phyloP scores from a whole-genome alignment of 768 basidiomycete genomes.

The Suillus luteus region DNA sequence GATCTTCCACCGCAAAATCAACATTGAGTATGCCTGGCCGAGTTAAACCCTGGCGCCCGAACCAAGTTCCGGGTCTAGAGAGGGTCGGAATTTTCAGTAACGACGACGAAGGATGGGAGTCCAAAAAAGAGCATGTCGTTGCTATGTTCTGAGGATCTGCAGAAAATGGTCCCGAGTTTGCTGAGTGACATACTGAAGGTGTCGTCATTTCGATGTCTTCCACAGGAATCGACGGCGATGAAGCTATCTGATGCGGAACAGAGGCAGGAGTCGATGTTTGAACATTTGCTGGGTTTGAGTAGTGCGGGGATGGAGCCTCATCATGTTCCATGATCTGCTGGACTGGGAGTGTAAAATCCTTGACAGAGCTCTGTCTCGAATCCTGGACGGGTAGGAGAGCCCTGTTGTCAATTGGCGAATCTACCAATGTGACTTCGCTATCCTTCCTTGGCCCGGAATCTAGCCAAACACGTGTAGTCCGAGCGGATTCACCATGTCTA shows the following conservation, averaged over 20 bases:
- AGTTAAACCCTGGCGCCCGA: constrained; percentile 22
- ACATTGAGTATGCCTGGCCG: constrained; percentile 27
- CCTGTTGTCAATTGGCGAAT: constrained; percentile 9
- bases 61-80: constrained; percentile 29
- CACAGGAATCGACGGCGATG: neutral
- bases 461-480: constrained; percentile 21
- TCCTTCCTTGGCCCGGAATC: constrained; percentile 24
- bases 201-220: neutral
- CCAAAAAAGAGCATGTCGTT: neutral
- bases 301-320: neutral
- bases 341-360: neutral
- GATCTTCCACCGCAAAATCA: constrained; percentile 22
- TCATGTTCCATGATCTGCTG: neutral
- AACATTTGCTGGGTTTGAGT: neutral
- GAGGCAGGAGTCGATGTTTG: neutral
- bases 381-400: neutral
- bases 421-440: constrained; percentile 29
- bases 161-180: no score
- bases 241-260: neutral
- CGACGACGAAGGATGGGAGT: neutral
- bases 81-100: constrained; percentile 9
- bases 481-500: constrained; percentile 17
- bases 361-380: neutral
- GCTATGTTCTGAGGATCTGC: neutral
- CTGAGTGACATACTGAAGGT: neutral